Base-by-base conservation (phyloP, 805 yeast genomes). In the Saccharomyces kudriavzevii region DNA sequence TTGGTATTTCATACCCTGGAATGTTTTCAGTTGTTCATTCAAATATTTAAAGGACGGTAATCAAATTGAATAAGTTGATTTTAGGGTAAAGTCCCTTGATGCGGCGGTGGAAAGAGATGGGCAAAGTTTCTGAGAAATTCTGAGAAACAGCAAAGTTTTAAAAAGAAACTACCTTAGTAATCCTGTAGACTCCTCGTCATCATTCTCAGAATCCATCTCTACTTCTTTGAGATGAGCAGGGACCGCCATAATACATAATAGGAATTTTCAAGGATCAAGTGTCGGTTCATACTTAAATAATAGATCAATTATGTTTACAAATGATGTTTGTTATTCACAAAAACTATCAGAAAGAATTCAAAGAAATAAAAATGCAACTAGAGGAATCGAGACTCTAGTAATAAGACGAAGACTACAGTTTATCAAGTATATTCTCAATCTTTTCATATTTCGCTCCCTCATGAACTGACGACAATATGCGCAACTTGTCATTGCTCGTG, bases 51-150 rank as follows among this genome's bases (percentile, higher is more conserved):
- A 79, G 2, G 91, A 85, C 65, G 84, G 88, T 14, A 94, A 94
- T 9, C 85, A 88, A 35, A 89, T 92, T 40, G 94, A 99, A 99
- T 96, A 92, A 60, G 96, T 92, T 2, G 80, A 85, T 62, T 89
- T 90, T 63, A 95, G 89, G 64, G 81, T 83, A 58, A 80, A 86
- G 54, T 77, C 90, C 50, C 87, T 97, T 65, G 88, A 91, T 40
- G 92, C 96, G 24, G 98, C 99, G 0, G 92, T 91, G 9, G 95
- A 89, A 67, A 77, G 82, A 52, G 82, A 78, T 40, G 80, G 80
- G 10, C 78, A 77, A 56, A 89, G 96, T 2, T 85, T 75, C 65
- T 83, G 94, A 55, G 97, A 91, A 68, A 84, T 94, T 27, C 71
- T 90, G 49, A 96, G n/a, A n/a, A n/a, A n/a, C n/a, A n/a, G n/a